Evolutionary conservation across 2,329 filamentous ascomycete genomes (phyloP).

Genomic region (Septoria linicola): DNA sequence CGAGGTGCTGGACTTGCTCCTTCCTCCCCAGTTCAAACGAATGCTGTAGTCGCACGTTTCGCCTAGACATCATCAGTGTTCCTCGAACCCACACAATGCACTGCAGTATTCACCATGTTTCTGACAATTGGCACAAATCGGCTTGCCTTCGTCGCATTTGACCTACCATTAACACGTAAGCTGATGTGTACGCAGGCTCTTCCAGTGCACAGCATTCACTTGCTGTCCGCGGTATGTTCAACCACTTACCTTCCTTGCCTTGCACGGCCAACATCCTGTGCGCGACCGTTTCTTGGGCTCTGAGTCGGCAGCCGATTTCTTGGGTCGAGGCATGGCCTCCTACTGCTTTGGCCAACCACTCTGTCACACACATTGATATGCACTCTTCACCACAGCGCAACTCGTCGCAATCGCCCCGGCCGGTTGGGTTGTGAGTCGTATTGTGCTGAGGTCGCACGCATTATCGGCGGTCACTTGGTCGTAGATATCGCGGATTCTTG

Average conservation of each 20-base stretch:
- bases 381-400: too few relatives aligned
- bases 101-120: conserved; percentile 63
- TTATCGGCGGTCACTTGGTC: too few relatives aligned
- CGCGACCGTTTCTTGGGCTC: conserved; percentile 67
- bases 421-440: background rate
- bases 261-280: conserved; percentile 74
- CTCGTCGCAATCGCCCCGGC: background rate
- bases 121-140: conserved; percentile 69
- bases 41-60: conserved; percentile 80
- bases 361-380: too few relatives aligned
- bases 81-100: conserved; percentile 47
- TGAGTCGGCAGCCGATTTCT: conserved; percentile 58
- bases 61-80: conserved; percentile 6
- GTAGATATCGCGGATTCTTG: too few relatives aligned
- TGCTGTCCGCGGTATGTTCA: background rate
- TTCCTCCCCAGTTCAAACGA: conserved; percentile 76
- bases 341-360: too few relatives aligned
- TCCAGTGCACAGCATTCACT: background rate
- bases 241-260: conserved; percentile 60
- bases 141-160: conserved; percentile 79
- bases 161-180: too few relatives aligned
- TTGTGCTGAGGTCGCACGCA: background rate
- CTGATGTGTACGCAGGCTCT: too few relatives aligned
- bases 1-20: conserved; percentile 51
- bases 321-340: conserved; percentile 61